Conservation (phyloP, 306 rosid species). For the Vigna hirtella region DNA sequence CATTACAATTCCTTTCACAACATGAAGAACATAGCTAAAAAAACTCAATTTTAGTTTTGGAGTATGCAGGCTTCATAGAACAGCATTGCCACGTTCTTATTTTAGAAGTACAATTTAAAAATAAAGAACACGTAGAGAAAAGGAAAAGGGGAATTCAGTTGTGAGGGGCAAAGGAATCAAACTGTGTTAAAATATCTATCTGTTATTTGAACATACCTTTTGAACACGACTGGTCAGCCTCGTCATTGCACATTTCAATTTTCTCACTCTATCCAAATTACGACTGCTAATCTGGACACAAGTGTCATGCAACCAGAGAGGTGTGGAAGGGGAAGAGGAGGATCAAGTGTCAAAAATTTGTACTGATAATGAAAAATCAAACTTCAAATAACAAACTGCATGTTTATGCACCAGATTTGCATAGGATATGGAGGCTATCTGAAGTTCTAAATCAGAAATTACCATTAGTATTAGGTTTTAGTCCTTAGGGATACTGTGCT, state of each 20-base stretch:
- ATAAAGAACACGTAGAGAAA: not conserved
- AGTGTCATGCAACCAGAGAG: constrained; percentile 30
- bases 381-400: not conserved
- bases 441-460: constrained; percentile 8
- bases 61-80: too few relatives aligned
- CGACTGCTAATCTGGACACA: constrained; percentile 75
- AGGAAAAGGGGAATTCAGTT: not conserved
- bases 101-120: not conserved
- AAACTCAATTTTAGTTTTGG: too few relatives aligned
- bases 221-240: constrained; percentile 85
- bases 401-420: not conserved
- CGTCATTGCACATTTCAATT: constrained; percentile 81
- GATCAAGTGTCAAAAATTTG: not conserved
- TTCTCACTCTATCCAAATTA: constrained; percentile 80
- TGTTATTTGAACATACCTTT: constrained; percentile 57
- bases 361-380: constrained; percentile 21
- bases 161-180: not conserved
- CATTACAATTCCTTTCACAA: too few relatives aligned
- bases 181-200: not conserved
- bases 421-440: not conserved
- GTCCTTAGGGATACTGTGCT: not conserved
- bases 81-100: not conserved
- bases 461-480: not conserved
- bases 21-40: too few relatives aligned
- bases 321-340: not conserved